Conservation (phyloP, 306 rosid genomes). For the Spatholobus suberectus region DNA sequence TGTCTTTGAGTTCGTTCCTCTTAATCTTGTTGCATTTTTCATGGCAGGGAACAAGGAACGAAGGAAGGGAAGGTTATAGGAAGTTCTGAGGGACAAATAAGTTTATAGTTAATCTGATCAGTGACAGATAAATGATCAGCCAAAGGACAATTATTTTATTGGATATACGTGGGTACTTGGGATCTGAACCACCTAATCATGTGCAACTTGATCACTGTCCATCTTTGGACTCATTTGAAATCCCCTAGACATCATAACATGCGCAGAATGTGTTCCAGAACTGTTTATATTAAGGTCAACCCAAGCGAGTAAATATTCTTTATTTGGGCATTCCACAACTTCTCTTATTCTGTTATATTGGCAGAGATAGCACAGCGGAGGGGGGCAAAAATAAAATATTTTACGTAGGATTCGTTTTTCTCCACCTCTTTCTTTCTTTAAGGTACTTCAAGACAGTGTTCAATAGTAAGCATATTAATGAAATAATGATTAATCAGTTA, state of each 20-base stretch:
- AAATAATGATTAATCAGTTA: not conserved
- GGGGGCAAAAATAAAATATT: too few species aligned
- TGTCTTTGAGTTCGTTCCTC: constrained; percentile 44
- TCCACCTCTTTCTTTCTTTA: not conserved
- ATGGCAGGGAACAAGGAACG: constrained; percentile 44
- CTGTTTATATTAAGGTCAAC: constrained; percentile 69
- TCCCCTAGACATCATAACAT: constrained; percentile 74
- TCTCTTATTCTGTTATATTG: constrained; percentile 4
- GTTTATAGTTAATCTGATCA: constrained; percentile 38
- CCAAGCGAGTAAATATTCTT: constrained; percentile 19
- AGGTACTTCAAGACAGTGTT: not conserved
- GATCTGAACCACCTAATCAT: constrained; percentile 74
- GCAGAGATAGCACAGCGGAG: too few species aligned
- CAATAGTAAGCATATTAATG: not conserved
- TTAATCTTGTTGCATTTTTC: constrained; percentile 52
- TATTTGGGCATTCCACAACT: not conserved
- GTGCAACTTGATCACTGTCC: constrained; percentile 63
- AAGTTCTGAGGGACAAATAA: constrained; percentile 36
- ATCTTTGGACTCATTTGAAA: constrained; percentile 69
- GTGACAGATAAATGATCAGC: constrained; percentile 26
- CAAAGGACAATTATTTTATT: constrained; percentile 45
- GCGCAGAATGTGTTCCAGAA: constrained; percentile 76
- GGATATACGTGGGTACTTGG: constrained; percentile 73
- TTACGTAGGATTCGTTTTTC: too few species aligned
- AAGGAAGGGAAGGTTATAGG: constrained; percentile 40